Conservation (phyloP, 768 basidiomycete species). For the Pisolithus orientalis region DNA sequence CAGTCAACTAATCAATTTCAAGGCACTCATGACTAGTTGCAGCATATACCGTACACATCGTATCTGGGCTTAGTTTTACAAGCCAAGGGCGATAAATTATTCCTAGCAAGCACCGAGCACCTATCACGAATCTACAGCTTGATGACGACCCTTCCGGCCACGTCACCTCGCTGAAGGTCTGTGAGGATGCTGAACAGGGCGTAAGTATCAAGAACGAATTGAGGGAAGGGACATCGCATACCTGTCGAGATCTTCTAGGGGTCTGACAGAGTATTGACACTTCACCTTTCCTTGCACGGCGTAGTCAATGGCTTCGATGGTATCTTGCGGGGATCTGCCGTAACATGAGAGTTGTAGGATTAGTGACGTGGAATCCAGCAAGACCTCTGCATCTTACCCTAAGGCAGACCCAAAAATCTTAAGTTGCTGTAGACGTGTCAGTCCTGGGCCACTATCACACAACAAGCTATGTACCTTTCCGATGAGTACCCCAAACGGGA, state of each 20-base stretch:
- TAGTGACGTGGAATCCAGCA: background rate
- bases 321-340: conserved; percentile 37
- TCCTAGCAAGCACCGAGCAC: no score
- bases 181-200: conserved; percentile 11
- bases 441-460: background rate
- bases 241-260: conserved; percentile 24
- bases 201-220: background rate
- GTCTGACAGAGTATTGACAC: conserved; percentile 19
- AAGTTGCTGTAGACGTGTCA: conserved; percentile 12
- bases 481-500: conserved; percentile 27
- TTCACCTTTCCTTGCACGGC: conserved; percentile 38
- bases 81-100: no score
- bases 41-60: no score
- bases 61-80: no score
- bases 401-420: conserved; percentile 14
- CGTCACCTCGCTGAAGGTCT: conserved; percentile 12
- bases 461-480: conserved; percentile 12
- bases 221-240: conserved; percentile 2
- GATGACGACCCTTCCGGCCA: conserved; percentile 16
- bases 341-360: background rate
- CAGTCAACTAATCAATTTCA: no score
- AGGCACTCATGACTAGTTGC: no score
- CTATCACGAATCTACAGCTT: conserved; percentile 10
- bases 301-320: conserved; percentile 39
- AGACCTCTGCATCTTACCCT: conserved; percentile 10